Base-by-base conservation (phyloP, 1,139 yeast genomes). In the Nakaseomyces kungkrabaensis region DNA sequence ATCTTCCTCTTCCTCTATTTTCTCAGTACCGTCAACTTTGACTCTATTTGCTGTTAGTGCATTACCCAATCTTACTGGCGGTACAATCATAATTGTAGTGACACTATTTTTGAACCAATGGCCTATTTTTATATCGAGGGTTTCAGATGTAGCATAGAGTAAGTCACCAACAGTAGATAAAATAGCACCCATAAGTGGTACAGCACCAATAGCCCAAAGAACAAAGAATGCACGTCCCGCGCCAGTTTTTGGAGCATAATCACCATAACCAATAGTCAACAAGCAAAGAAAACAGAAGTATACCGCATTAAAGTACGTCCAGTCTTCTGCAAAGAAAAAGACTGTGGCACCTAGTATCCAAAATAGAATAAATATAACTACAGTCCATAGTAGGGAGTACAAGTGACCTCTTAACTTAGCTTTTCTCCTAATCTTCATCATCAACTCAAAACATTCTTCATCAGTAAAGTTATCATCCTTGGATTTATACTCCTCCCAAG, bases 261-360 rank as follows among this genome's bases (percentile, higher is more conserved):
- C 90, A 32, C 96, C 96, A 66, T 85, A 87, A 0, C 96, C 96
- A 51, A 88, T 83, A 0, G 96, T 86, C 29, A 87, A 68, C 51
- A 88, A 74, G 59, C 92, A 81, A 49, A 85, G 69, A 54, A 83
- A 79, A 53, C 90, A 79, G 61, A 86, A 87, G 67, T 88, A 88
- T 10, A 85, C 72, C 1, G 80, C 74, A 51, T 80, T 72, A 57
- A 84, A 84, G 63, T 82, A 88, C 3, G 74, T 55, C 96, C 95
- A 87, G 2, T 64, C 66, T 59, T 85, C 95, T 27, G 76, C 69
- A 42, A 66, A 69, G 42, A 71, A 69, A 60, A 87, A 85, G 0
- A 80, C 77, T 43, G 79, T 54, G 0, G 88, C 89, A 0, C 96
- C 96, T 7, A 85, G 53, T 4, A 85, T 68, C 85, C 92, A 82